Conservation (phyloP, 192 early-diverging fungal species). For the Gonapodya prolifera region DNA sequence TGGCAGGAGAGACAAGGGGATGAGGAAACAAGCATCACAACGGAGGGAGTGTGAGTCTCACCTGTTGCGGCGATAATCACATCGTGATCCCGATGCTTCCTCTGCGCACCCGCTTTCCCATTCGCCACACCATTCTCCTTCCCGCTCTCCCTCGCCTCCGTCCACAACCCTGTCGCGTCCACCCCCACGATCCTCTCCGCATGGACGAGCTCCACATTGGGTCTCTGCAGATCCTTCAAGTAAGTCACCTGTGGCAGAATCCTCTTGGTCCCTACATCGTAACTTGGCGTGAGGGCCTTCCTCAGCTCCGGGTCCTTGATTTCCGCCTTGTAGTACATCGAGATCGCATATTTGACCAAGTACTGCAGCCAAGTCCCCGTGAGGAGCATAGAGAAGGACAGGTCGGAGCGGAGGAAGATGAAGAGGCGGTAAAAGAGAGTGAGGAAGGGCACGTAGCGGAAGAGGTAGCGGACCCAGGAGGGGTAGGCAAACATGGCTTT, state of each 20-base stretch:
- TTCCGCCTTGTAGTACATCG: not conserved
- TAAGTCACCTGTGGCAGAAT: conserved; percentile 2
- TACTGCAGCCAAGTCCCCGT: not conserved
- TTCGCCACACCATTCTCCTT: too few species aligned
- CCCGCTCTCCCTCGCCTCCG: not conserved
- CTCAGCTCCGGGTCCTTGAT: conserved; percentile 6
- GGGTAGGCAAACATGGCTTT: conserved; percentile 8
- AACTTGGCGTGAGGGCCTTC: not conserved
- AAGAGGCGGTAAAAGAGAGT: not conserved
- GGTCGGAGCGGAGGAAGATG: not conserved
- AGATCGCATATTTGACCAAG: not conserved
- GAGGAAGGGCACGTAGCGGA: conserved; percentile 12
- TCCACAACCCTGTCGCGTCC: not conserved
- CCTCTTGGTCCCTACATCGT: conserved; percentile 2
- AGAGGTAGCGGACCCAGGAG: conserved; percentile 9
- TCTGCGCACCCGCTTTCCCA: too few species aligned
- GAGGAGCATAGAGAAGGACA: not conserved
- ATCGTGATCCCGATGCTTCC: too few species aligned
- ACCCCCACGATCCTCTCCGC: conserved; percentile 3
- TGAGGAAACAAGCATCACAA: too few species aligned
- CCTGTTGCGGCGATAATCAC: too few species aligned
- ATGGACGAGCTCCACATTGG: conserved; percentile 1
- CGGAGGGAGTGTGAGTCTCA: too few species aligned
- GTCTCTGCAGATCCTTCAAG: conserved; percentile 1
- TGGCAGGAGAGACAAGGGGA: not conserved